Evolutionary conservation across 495 filamentous ascomycete genomes (phyloP), one percentile per base, ranked within the genome.

Genomic region (Penicillium ucsense): DNA sequence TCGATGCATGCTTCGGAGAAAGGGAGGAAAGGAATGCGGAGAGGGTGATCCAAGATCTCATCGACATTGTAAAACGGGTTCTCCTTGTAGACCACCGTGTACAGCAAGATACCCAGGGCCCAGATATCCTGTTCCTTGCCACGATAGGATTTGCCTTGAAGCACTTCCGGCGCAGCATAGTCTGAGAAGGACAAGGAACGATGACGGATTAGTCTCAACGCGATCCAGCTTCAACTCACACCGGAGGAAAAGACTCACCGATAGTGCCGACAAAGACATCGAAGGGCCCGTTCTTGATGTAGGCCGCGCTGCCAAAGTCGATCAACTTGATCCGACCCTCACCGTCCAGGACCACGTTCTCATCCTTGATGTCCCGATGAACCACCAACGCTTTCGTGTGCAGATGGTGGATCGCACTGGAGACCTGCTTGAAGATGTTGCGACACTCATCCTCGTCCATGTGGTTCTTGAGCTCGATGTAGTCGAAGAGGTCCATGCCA

Each of bases 1-100:
- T 95, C 82, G 51, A 98, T 90, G 57, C 88, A 92, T 40, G 85
- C 81, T 52, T 94, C 89, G 61, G 88, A 94, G 67, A 95, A 85
- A 3, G 71, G 71, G 20, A 90, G 74, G 64, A 89, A 95, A 1
- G 92, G 92, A 5, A 98, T 84, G 20, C 92, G 78, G 47, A 97
- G 72, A 49, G 95, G 92, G 51, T 91, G 91, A 64, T 98, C 92
- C 76, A 96, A 89, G 56, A 98, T 98, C 69, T 98, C 92, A 62
- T 98, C 94, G 57, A 98, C 90, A 63, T 86, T 94, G 76, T 98
- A 98, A 70, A 98, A 98, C 3, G 92, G 92, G 59, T 98, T 98
- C 70, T 98, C 92, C 65, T 97, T 97, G 75, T 97, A 98, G 53
- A 95, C 85, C 54, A 98, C 95, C 11, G 92, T 98, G 72, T 98